A percentile compares a stretch with the other conserved stretches of the same genome.
Evolutionary conservation across 331 rosid genomes (phyloP).

Genomic region (Telfairia occidentalis): DNA sequence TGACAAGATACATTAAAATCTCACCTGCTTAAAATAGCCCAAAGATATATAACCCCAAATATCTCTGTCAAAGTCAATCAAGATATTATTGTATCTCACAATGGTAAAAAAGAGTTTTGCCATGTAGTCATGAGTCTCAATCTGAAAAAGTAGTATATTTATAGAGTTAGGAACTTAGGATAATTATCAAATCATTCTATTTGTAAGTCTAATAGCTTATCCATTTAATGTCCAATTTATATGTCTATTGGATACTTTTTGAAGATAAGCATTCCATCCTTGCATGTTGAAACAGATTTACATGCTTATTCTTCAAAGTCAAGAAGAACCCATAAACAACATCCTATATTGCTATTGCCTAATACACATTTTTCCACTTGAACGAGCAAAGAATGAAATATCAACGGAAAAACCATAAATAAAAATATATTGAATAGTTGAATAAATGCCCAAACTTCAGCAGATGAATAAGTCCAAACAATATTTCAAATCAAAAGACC

Average conservation of each 20-base stretch:
- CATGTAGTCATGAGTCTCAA: constrained; percentile 87
- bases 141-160: constrained; percentile 31
- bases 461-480: not conserved
- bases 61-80: constrained; percentile 76
- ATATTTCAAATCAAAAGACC: not conserved
- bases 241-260: not conserved
- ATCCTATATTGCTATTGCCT: not conserved
- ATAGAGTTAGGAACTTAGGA: not conserved
- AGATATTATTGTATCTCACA: constrained; percentile 54
- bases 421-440: not conserved
- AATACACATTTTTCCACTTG: not conserved
- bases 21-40: constrained; percentile 83
- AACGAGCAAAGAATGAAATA: not conserved
- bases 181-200: not conserved
- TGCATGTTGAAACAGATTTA: not conserved
- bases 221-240: not conserved
- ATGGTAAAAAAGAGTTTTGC: constrained; percentile 66
- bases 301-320: not conserved
- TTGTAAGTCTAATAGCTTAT: not conserved
- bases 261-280: not conserved
- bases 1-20: not conserved
- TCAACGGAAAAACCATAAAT: not conserved
- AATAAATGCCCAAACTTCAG: not conserved
- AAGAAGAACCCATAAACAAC: not conserved
- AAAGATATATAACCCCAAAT: constrained; percentile 73